These are phyloP conservation scores for Elymus sibiricus DNA, from an alignment of 176 grass and related monocot genomes.

Conservation along the genomic window DNA sequence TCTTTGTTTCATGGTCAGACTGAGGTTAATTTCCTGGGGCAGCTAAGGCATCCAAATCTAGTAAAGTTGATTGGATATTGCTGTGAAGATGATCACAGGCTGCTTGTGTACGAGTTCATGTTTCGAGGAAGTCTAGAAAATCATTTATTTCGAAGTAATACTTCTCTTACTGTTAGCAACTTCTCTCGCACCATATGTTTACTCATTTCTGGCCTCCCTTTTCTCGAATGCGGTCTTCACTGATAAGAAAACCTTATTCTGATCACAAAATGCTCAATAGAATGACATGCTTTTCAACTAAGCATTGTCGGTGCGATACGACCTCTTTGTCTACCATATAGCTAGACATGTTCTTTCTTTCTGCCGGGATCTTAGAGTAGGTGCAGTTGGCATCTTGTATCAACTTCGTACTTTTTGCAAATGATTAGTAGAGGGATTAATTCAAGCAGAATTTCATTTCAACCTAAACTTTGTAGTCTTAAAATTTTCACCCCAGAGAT, in stretches of 20 bases:
- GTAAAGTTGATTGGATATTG: slow-evolving; percentile 99
- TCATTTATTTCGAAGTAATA: slow-evolving; percentile 97
- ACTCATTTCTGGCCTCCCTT: background rate
- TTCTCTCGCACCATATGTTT: background rate
- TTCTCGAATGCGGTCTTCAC: background rate
- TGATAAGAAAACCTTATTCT: background rate
- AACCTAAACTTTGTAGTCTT: background rate
- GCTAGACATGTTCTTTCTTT: slow-evolving; percentile 3
- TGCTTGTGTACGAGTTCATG: slow-evolving; percentile 99
- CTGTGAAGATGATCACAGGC: slow-evolving; percentile 94
- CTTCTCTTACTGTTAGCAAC: slow-evolving; percentile 4
- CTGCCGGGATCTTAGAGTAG: background rate
- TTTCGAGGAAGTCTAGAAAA: slow-evolving; percentile 99
- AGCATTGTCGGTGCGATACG: background rate
- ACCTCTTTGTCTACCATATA: background rate
- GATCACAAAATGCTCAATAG: background rate
- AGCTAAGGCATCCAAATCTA: slow-evolving; percentile 96
- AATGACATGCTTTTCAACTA: background rate
- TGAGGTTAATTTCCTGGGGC: slow-evolving; percentile 94
- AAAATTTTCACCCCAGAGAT: background rate
- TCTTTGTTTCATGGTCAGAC: slow-evolving; percentile 56
- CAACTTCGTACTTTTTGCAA: background rate
- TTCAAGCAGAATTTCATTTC: background rate
- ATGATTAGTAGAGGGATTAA: background rate
- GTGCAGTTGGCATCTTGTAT: background rate